A percentile compares a stretch with the other conserved stretches of the same genome.
phyloP scores from a whole-genome alignment of 805 yeast species.

The Isabelozyma pseudorhagii region DNA sequence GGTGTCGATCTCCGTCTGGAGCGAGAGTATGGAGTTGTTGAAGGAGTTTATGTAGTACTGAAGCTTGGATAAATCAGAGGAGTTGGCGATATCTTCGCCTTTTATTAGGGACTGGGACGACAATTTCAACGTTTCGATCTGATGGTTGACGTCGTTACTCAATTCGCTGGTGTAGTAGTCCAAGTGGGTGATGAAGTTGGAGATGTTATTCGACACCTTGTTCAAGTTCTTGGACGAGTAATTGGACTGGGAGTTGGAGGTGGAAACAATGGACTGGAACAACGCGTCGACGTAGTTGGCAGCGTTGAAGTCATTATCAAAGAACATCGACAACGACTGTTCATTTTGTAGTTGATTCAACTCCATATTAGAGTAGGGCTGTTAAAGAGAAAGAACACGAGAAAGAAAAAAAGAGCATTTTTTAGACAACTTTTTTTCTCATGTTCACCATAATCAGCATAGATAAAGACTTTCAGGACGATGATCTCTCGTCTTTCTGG shows the following conservation, averaged over 20 bases:
- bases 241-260: constrained; percentile 6
- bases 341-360: constrained; percentile 28
- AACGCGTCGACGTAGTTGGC: constrained; percentile 64
- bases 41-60: constrained; percentile 65
- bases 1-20: constrained; percentile 48
- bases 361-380: constrained; percentile 6
- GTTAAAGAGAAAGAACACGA: constrained; percentile 18
- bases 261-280: constrained; percentile 35
- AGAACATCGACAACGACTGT: constrained; percentile 61
- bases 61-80: constrained; percentile 47
- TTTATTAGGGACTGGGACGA: neutral
- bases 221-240: constrained; percentile 34
- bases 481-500: neutral
- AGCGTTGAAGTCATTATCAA: constrained; percentile 64
- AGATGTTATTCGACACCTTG: constrained; percentile 45
- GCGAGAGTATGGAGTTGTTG: constrained; percentile 53
- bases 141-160: constrained; percentile 35
- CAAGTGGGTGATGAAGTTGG: constrained; percentile 53
- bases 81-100: neutral
- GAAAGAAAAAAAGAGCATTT: constrained; percentile 21
- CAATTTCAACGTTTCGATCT: constrained; percentile 46
- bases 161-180: constrained; percentile 63
- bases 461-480: neutral
- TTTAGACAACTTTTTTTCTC: neutral
- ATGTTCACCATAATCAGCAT: neutral